Evolutionary conservation across 2,329 filamentous ascomycete species (phyloP), one percentile per base, ranked within the genome.

Genomic region (Nemania sp.): DNA sequence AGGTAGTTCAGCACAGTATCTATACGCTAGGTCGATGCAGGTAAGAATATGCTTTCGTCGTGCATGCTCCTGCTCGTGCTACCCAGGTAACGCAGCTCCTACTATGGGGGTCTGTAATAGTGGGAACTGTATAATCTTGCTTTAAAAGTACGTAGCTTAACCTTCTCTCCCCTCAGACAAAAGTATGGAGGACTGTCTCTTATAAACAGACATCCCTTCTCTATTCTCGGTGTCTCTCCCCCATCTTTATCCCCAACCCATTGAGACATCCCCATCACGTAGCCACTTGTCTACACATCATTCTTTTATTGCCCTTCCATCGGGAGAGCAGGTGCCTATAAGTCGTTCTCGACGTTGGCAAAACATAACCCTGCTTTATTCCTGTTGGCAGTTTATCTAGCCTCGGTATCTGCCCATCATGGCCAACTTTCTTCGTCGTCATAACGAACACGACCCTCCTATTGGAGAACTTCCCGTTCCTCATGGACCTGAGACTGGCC

Each of bases 391-490:
- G 22, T n/a, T 13, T 32, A 49, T 20, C 24, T 55, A 27, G 27
- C 29, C 38, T 38, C 32, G 26, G 45, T 29, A 35, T 43, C 27
- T 51, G 59, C 29, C 7, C 67, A 66, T 59, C 53, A 82, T 82
- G 80, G 77, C 81, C 59, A 73, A 77, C 49, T 73, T 77, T 52
- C 75, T 82, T 61, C 79, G 80, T 60, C 81, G 80, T 68, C 80
- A 82, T 56, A 69, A 73, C 45, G 78, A 79, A 58, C 82, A 84
- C 76, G 78, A 83, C 66, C 80, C 81, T 56, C 76, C 78, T 47
- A 75, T 85, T 60, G 87, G 86, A 66, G 82, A 85, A 77, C 82
- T 89, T 51, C 87, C 87, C 66, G 83, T 89, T 43, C 87, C 87
- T 41, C 86, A 88, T 69, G 83, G 83, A 24, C 83, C 84, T 0